These are phyloP conservation scores for Myriosclerotinia duriaeana DNA, from an alignment of 2,329 filamentous ascomycete species.

Conservation along the genomic window DNA sequence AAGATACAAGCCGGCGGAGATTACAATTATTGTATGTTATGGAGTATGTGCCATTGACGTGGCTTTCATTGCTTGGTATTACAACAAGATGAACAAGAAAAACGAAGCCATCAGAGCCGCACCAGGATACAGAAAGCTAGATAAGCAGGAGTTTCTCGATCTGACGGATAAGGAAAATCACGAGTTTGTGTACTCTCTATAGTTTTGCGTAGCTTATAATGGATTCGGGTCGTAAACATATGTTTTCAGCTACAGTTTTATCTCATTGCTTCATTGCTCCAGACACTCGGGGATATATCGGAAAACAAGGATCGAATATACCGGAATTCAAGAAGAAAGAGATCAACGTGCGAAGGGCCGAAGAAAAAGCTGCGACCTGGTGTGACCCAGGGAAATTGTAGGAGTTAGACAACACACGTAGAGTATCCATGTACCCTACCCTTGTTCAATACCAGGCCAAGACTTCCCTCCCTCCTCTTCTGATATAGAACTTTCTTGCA, in stretches of 20 bases:
- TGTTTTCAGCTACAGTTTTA: background rate
- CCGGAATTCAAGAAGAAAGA: background rate
- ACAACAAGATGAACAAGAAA: conserved; percentile 35
- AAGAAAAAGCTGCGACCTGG: background rate
- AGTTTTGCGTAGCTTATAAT: conserved; percentile 8
- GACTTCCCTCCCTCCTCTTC: background rate
- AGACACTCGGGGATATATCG: no score
- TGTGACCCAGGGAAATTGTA: background rate
- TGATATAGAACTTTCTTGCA: background rate
- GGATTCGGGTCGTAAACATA: background rate
- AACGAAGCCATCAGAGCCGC: conserved; percentile 31
- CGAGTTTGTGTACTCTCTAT: conserved; percentile 40
- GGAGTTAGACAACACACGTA: background rate
- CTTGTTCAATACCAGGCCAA: background rate
- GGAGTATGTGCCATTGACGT: conserved; percentile 31
- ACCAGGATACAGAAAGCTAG: conserved; percentile 36
- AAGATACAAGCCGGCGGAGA: conserved; percentile 40
- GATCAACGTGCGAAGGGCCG: background rate
- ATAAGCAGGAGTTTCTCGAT: conserved; percentile 40
- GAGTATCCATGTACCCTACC: background rate
- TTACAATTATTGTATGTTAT: conserved; percentile 49
- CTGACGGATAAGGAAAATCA: conserved; percentile 40
- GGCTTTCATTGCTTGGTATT: conserved; percentile 35
- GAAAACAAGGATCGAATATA: background rate
- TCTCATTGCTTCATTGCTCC: background rate